Evolutionary conservation across 23 red algal genomes (phyloP), one percentile per base, ranked within the genome.

Genomic region (Gracilaria domingensis): DNA sequence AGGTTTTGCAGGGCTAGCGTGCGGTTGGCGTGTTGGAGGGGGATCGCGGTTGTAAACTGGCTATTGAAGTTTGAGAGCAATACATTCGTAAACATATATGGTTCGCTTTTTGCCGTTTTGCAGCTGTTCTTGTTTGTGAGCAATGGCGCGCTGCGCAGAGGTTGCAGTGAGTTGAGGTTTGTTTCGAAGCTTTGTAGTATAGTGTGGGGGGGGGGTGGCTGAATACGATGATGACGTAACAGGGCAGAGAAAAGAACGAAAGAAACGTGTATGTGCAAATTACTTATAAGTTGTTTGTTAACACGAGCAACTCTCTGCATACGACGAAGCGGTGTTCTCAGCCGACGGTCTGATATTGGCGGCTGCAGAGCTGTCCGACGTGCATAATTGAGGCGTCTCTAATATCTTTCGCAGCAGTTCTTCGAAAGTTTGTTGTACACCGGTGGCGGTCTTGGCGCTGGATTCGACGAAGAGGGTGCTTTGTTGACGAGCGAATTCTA

Each of bases 371-470:
- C 81, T 50, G 35, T 89, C 85, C 18, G 82, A 76, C 23, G 66
- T 47, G 56, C 91, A 94, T 33, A 95, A 60, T 72, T 88, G 40
- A 11, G 93, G 93, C 8, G 85, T 89, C 42, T 96, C 88, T 57
- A 96, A 50, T 45, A 96, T 92, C 60, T 93, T 92, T 1, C 88
- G 82, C 35, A 97, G 70, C 36, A 96, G 95, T 86, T 93, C 88
- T 53, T 93, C 89, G 82, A 96, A 96, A 21, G 82, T 82, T 80
- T 93, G 84, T 54, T 86, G 53, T 44, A 96, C 95, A 25, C 95
- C 95, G 21, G 69, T 77, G 53, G 88, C 81, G 28, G 89, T 90
- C 71, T 93, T 93, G 33, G 95, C 95, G 58, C 81, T 88, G 1
- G 95, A 88, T 57, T 96, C 95, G 67, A 93, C 78, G 57, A 96